Evolutionary conservation across 2,329 filamentous ascomycete species (phyloP), one percentile per base, ranked within the genome.

Genomic region (Xylaria sp.): DNA sequence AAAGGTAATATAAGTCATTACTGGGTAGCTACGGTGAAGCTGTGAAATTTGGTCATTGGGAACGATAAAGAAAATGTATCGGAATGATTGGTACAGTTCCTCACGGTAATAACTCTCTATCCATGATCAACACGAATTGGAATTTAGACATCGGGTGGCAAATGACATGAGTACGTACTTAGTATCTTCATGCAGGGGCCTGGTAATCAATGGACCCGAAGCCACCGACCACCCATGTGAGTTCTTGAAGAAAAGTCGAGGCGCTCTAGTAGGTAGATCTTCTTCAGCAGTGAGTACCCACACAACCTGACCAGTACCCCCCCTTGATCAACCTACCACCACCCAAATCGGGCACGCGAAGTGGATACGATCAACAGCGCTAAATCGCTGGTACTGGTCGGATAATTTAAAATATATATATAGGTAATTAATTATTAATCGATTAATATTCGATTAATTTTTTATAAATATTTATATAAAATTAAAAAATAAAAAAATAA

Each of bases 1-100:
- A 73, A 63, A 72, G 70, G 68, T 73, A 73, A 73, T 54, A 42
- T 54, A 60, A 59, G 65, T 64, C 66, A 32, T 36, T 39, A 55
- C 27, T 21, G 55, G 36, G 30, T 58, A 58, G 58, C 54, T 21
- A 47, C 17, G 42, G 42, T 47, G 42, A 6, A 47, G 42, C 34
- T 21, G 32, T 30, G 58, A 50, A 59, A 42, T 60, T 48, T 67
- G 45, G 65, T 54, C 61, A 64, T 59, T 54, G 50, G 30, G 30
- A 56, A 56, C 7, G 42, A 32, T 47, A 34, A 61, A 60, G 32
- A 51, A 67, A 58, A 67, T 58, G 59, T 61, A 62, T 68, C 57
- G 67, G 51, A 61, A 64, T 65, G 54, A 53, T 51, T 53, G 39
- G 51, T 30, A 55, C 64, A 53, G 56, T 58, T 69, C 27, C 30